Conservation (phyloP, 2,329 filamentous ascomycete species). For the Penicillium sp. region DNA sequence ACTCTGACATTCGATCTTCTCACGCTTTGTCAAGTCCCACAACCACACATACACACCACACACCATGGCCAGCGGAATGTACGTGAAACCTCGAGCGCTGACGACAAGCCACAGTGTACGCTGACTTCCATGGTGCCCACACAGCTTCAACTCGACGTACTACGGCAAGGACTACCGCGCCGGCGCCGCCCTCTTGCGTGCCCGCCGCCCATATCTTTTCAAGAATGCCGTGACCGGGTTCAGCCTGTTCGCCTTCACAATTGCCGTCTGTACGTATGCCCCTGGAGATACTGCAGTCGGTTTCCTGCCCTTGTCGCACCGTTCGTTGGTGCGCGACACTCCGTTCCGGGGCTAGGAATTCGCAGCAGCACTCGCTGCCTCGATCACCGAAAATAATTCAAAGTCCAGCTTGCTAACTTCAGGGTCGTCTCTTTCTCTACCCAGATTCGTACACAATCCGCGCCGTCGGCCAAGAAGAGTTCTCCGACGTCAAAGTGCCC, state of each 20-base stretch:
- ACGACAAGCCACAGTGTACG: background rate
- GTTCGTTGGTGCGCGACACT: background rate
- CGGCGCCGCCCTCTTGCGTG: conserved; percentile 81
- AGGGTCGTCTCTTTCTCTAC: background rate
- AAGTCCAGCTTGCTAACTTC: conserved; percentile 3
- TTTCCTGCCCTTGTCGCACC: background rate
- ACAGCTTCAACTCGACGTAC: conserved; percentile 69
- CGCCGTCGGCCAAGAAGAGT: conserved; percentile 91
- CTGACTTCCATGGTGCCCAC: conserved; percentile 5
- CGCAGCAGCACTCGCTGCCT: too few species aligned
- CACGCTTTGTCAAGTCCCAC: background rate
- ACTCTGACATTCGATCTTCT: conserved; percentile 2
- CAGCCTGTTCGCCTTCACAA: conserved; percentile 67
- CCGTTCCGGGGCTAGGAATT: too few species aligned
- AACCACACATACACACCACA: background rate
- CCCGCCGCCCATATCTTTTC: conserved; percentile 83
- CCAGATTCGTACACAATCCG: conserved; percentile 66
- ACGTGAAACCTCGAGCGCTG: conserved; percentile 1
- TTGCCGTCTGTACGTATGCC: conserved; percentile 75
- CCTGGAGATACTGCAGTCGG: background rate
- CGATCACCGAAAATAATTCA: background rate
- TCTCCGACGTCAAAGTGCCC: conserved; percentile 89
- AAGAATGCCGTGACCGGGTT: conserved; percentile 80
- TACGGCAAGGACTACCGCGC: conserved; percentile 85
- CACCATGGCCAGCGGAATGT: conserved; percentile 23